Conservation (phyloP, 2,329 filamentous ascomycete species). For the Hypoxylon sp. region DNA sequence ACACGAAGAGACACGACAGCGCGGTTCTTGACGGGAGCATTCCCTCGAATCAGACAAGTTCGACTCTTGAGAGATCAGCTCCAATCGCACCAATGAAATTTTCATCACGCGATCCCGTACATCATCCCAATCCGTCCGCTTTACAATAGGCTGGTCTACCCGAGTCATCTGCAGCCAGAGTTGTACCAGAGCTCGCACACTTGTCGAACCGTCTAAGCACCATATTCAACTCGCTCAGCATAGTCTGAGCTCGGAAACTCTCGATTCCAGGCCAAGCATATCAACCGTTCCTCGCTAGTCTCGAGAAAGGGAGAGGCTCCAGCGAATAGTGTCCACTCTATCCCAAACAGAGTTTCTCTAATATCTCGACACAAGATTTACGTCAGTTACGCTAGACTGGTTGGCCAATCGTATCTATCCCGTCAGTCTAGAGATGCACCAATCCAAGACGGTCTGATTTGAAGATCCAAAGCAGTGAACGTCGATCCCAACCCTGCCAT, state of each 20-base stretch:
- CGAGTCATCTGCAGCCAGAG: constrained; percentile 47
- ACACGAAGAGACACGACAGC: constrained; percentile 24
- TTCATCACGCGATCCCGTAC: constrained; percentile 51
- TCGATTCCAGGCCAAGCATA: constrained; percentile 28
- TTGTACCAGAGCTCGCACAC: constrained; percentile 44
- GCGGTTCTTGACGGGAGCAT: constrained; percentile 15
- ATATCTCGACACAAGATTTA: constrained; percentile 39
- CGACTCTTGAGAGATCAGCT: constrained; percentile 35
- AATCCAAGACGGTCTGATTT: constrained; percentile 44
- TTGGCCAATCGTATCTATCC: constrained; percentile 44
- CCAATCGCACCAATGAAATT: constrained; percentile 38
- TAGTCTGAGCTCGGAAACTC: constrained; percentile 32
- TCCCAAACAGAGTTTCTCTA: constrained; percentile 40
- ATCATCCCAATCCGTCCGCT: constrained; percentile 38
- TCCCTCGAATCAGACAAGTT: constrained; percentile 34
- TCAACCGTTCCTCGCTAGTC: constrained; percentile 28
- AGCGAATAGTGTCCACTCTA: constrained; percentile 24
- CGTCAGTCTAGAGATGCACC: constrained; percentile 41
- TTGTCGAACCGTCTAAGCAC: constrained; percentile 37
- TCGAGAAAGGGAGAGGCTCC: constrained; percentile 34
- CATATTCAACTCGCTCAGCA: constrained; percentile 16
- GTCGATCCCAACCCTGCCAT: constrained; percentile 48
- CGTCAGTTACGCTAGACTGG: constrained; percentile 39
- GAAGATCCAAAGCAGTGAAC: constrained; percentile 46
- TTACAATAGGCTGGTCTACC: constrained; percentile 49